Evolutionary conservation across 2,329 filamentous ascomycete genomes (phyloP).

Genomic region (Pseudopithomyces chartarum): DNA sequence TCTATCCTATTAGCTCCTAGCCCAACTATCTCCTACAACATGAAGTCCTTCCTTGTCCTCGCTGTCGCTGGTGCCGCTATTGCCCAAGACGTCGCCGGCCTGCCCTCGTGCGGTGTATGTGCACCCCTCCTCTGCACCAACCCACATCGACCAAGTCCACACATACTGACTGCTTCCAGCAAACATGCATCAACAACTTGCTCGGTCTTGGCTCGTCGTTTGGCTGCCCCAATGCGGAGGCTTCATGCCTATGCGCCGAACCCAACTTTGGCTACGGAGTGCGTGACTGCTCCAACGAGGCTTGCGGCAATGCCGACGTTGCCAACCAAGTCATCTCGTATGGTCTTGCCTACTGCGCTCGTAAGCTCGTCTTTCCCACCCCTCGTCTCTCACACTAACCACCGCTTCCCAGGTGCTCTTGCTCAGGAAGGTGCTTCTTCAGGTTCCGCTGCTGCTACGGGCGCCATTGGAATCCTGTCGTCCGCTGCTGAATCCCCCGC

Average conservation of each 20-base stretch:
- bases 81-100: constrained; percentile 34
- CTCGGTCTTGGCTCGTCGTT: constrained; percentile 46
- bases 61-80: constrained; percentile 40
- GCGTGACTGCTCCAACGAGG: constrained; percentile 53
- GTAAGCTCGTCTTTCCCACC: constrained; percentile 20
- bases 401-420: constrained; percentile 10
- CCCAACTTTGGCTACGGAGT: constrained; percentile 53
- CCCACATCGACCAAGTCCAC: neutral
- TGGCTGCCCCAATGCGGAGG: constrained; percentile 46
- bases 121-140: neutral
- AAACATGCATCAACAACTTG: constrained; percentile 55
- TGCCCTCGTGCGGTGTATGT: constrained; percentile 45
- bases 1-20: constrained; percentile 28
- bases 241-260: constrained; percentile 52
- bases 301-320: constrained; percentile 36
- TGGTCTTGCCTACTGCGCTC: constrained; percentile 38
- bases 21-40: constrained; percentile 28
- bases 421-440: constrained; percentile 13
- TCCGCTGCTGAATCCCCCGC: constrained; percentile 22
- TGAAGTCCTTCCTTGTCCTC: constrained; percentile 48
- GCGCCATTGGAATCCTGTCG: constrained; percentile 28
- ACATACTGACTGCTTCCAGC: constrained; percentile 24
- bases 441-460: constrained; percentile 16
- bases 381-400: neutral
- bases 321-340: constrained; percentile 38